Evolutionary conservation across 192 early-diverging fungal species (phyloP), one percentile per base, ranked within the genome.

Genomic region (Podila epigama): DNA sequence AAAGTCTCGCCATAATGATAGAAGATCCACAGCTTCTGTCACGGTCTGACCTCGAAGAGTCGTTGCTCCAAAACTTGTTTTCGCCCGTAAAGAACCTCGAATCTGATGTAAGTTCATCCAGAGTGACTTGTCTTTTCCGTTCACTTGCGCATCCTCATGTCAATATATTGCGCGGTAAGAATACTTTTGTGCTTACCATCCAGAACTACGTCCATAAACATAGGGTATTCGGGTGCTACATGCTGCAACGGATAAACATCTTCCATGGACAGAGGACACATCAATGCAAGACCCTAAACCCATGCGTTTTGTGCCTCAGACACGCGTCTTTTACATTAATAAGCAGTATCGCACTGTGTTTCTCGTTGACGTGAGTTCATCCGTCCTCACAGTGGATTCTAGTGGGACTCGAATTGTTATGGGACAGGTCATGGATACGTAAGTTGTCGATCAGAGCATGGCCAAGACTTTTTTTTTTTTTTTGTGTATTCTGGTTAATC

Each of bases 331-430:
- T 15, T 79, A 79, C 9, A 58, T 91, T 42, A 82, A 85, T 35
- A 68, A 80, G 25, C 79, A 89, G 67, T 86, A 93, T 58, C 75
- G 87, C 1, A 79, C 91, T 28, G 88, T 90, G 3, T 88, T 93
- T 63, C 75, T 93, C 52, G 79, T 94, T 40, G 92, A 94, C 69
- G 79, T 89, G 27, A 87, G 82, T 12, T 87, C 91, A 1, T 90
- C 88, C 51, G 85, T 94, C 70, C 82, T 89, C 16, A 87, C 87
- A 4, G 82, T 87, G 7, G 85, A 89, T 39, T 68, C 70, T 13
- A 61, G 51, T 10, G 67, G 70, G 39, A 66, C 77, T 13, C 70
- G 69, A 18, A 70, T 85, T 20, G 68, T 88, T 40, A 85, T 88
- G 53, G 81, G 79, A 15, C 79, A 85, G 55, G 82, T 83, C 22